A percentile compares a stretch with the other conserved stretches of the same genome.
Evolutionary conservation across 305 asterid genomes (phyloP).

Genomic region (Andrographis paniculata): DNA sequence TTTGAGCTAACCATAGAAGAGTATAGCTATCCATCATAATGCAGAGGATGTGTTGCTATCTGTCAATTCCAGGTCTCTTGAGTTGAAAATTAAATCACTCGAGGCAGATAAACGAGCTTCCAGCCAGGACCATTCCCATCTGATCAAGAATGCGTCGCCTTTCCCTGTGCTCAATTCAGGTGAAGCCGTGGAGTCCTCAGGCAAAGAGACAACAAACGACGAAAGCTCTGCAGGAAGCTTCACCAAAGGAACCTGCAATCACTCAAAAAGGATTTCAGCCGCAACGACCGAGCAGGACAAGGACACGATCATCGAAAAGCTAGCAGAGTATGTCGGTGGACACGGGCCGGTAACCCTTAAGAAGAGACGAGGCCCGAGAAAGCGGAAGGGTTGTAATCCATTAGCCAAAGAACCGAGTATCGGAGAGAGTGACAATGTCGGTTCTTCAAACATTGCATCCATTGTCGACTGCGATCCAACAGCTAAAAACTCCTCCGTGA

Average conservation of each 20-base stretch:
- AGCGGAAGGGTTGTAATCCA: slow-evolving; percentile 44
- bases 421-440: slow-evolving; percentile 50
- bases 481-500: slow-evolving; percentile 17
- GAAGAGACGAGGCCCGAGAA: slow-evolving; percentile 70
- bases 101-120: slow-evolving; percentile 37
- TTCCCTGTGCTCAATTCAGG: slow-evolving; percentile 37
- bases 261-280: too few species aligned
- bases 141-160: slow-evolving; percentile 39
- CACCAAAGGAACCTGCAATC: slow-evolving; percentile 44
- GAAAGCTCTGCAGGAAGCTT: slow-evolving; percentile 66
- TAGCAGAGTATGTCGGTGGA: slow-evolving; percentile 23
- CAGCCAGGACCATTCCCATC: slow-evolving; percentile 27
- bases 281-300: too few species aligned
- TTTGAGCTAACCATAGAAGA: too few species aligned
- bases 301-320: slow-evolving; percentile 17
- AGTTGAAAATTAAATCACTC: slow-evolving; percentile 49
- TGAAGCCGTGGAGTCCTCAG: slow-evolving; percentile 36
- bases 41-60: too few species aligned
- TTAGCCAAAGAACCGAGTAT: slow-evolving; percentile 68
- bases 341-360: slow-evolving; percentile 36
- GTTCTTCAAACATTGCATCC: slow-evolving; percentile 36
- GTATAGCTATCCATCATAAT: too few species aligned
- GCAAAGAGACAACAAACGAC: slow-evolving; percentile 48
- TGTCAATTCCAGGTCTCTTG: slow-evolving; percentile 50
- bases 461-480: slow-evolving; percentile 28